Evolutionary conservation across 1,139 yeast genomes (phyloP).

Genomic region (Yamadazyma dendronema): DNA sequence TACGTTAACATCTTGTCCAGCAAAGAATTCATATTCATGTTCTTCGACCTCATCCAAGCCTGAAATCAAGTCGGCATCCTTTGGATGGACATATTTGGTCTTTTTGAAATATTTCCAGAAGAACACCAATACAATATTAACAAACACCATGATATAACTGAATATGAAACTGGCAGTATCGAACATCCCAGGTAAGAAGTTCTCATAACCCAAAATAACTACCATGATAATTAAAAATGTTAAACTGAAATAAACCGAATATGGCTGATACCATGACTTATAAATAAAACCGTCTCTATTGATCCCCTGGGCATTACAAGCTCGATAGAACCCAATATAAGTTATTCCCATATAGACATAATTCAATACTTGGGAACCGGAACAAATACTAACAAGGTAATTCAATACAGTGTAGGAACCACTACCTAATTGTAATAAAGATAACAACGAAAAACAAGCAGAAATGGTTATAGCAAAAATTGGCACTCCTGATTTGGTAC

Average conservation of each 20-base stretch:
- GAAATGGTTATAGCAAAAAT: constrained; percentile 54
- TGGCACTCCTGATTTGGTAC: constrained; percentile 23
- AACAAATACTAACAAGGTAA: constrained; percentile 73
- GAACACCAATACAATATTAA: constrained; percentile 20
- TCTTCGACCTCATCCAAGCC: constrained; percentile 40
- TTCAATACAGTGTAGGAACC: constrained; percentile 61
- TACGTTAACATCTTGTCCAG: constrained; percentile 2
- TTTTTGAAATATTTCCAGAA: constrained; percentile 28
- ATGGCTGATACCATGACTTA: constrained; percentile 74
- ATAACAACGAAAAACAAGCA: constrained; percentile 60
- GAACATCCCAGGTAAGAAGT: constrained; percentile 30
- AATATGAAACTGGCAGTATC: constrained; percentile 35
- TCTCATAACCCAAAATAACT: constrained; percentile 37
- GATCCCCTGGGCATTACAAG: constrained; percentile 60
- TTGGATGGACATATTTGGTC: constrained; percentile 24
- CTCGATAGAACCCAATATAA: constrained; percentile 58
- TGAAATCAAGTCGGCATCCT: constrained; percentile 29
- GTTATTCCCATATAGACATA: constrained; percentile 62
- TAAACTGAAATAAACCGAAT: constrained; percentile 51
- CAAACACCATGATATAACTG: constrained; percentile 37
- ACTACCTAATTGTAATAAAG: constrained; percentile 51
- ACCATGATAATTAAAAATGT: constrained; percentile 30
- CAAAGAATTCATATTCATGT: constrained; percentile 30
- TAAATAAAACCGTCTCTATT: constrained; percentile 66
- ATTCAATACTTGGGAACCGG: constrained; percentile 76